These are phyloP conservation scores for Aureobasidium sp. DNA, from an alignment of 2,329 filamentous ascomycete genomes.

Conservation along the genomic window DNA sequence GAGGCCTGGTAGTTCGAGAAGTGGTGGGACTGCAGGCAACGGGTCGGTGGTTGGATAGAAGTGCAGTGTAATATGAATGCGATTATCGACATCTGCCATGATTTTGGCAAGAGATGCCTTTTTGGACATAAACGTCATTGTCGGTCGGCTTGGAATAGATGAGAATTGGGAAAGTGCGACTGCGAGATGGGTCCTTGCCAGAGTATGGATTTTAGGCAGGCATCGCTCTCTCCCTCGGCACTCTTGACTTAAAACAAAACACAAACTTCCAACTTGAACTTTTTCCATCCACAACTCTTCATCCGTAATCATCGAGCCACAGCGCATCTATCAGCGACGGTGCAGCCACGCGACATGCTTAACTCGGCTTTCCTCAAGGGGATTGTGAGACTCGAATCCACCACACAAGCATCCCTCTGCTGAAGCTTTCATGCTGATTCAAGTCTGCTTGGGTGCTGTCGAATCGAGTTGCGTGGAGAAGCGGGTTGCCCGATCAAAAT, in stretches of 20 bases:
- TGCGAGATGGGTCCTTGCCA: neutral
- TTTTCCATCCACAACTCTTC: neutral
- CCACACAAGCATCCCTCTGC: neutral
- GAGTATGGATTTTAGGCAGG: neutral
- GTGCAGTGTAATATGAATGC: neutral
- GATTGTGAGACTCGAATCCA: neutral
- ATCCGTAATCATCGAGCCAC: neutral
- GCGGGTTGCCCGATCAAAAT: neutral
- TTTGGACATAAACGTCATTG: neutral
- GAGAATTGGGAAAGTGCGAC: neutral
- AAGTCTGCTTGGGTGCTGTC: neutral
- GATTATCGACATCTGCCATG: neutral
- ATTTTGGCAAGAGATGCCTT: neutral
- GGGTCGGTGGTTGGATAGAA: neutral
- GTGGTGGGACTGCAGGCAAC: neutral
- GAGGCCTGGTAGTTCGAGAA: slow-evolving; percentile 5
- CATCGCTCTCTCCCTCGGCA: neutral
- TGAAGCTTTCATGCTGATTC: neutral
- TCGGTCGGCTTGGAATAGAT: neutral
- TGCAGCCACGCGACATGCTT: neutral
- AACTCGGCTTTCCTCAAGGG: neutral
- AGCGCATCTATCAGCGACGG: neutral
- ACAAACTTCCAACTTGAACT: neutral
- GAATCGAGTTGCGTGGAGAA: neutral
- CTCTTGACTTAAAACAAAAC: neutral